These are phyloP conservation scores for Neonectria hederae DNA, from an alignment of 2,329 filamentous ascomycete species.

Conservation along the genomic window DNA sequence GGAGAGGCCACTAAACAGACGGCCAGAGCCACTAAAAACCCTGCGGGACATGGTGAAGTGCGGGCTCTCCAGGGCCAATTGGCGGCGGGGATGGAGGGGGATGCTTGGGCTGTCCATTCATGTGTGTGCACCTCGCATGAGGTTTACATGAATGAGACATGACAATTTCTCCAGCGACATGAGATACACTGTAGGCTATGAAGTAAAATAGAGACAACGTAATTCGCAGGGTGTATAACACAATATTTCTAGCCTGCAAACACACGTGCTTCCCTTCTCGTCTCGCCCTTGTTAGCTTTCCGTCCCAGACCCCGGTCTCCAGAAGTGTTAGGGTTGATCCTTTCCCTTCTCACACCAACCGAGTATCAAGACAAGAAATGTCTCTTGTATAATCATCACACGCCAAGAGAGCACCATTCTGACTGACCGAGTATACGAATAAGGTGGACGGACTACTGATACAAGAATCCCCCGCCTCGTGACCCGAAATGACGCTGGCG, in stretches of 20 bases:
- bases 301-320: too few species aligned
- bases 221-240: background rate
- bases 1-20: constrained; percentile 3
- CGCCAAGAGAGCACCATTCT: background rate
- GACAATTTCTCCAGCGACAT: background rate
- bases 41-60: background rate
- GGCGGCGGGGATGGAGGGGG: background rate
- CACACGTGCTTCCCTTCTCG: background rate
- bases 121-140: constrained; percentile 5
- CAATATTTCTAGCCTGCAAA: too few species aligned
- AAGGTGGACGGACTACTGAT: background rate
- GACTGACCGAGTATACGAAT: background rate
- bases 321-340: too few species aligned
- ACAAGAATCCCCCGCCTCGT: background rate
- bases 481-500: background rate
- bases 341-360: too few species aligned
- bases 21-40: constrained; percentile 18
- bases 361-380: too few species aligned
- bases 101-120: constrained; percentile 6
- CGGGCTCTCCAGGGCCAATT: constrained; percentile 1
- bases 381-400: background rate
- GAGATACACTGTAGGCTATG: background rate
- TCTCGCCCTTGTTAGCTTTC: background rate
- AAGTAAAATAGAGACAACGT: background rate
- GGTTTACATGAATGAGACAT: background rate